These are phyloP conservation scores for Pleurostoma richardsiae DNA, from an alignment of 2,329 filamentous ascomycete species.

Conservation along the genomic window DNA sequence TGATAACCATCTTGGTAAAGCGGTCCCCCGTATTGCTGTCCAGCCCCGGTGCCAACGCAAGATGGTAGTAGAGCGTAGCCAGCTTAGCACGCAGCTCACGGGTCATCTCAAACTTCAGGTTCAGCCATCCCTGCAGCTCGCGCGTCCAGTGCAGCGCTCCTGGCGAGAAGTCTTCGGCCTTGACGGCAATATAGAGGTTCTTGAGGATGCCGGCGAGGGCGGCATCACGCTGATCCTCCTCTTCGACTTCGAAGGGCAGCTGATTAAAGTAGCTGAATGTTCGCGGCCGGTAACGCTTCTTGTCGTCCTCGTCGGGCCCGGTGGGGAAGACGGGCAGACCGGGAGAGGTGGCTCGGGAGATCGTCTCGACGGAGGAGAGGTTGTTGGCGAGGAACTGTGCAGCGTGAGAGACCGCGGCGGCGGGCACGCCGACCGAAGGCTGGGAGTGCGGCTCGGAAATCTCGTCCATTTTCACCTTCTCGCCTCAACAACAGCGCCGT, in stretches of 20 bases:
- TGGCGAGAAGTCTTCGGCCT: constrained; percentile 88
- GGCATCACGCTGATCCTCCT: constrained; percentile 68
- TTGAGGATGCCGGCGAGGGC: constrained; percentile 85
- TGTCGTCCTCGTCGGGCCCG: constrained; percentile 42
- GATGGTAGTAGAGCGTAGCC: constrained; percentile 89
- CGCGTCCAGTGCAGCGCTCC: constrained; percentile 96
- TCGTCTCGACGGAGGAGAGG: constrained; percentile 54
- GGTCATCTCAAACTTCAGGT: constrained; percentile 94
- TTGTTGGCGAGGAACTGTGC: constrained; percentile 30
- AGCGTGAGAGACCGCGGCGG: constrained; percentile 26
- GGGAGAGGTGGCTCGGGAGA: constrained; percentile 83
- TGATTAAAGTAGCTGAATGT: constrained; percentile 92
- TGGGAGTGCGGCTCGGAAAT: constrained; percentile 14
- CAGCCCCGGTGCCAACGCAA: constrained; percentile 83
- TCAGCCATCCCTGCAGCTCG: constrained; percentile 91
- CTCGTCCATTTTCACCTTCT: constrained; percentile 25
- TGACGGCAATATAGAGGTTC: constrained; percentile 86
- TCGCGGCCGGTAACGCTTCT: constrained; percentile 71
- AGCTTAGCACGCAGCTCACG: constrained; percentile 77
- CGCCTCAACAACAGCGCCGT: neutral
- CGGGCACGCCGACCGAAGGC: constrained; percentile 26
- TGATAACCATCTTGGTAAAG: constrained; percentile 95
- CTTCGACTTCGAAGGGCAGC: constrained; percentile 84
- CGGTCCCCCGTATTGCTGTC: constrained; percentile 78
- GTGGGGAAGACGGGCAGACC: constrained; percentile 51